These are phyloP conservation scores for Paramecium sonneborni DNA, from an alignment of 73 alveolate species.

Conservation along the genomic window DNA sequence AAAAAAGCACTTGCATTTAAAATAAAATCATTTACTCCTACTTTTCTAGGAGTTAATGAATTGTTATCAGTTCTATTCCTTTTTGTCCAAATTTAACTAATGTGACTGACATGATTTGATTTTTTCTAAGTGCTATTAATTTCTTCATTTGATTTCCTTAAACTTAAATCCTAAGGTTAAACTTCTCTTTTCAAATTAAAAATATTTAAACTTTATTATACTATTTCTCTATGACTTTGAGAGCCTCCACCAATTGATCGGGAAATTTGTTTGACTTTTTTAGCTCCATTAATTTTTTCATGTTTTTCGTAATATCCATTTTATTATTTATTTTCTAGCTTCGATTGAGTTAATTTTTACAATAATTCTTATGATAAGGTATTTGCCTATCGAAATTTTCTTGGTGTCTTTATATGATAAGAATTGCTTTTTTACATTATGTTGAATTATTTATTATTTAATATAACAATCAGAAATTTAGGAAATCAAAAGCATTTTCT, in stretches of 20 bases:
- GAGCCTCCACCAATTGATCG: not conserved
- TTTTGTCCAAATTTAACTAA: not conserved
- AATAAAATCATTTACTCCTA: not conserved
- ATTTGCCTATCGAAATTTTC: not conserved
- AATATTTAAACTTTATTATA: not conserved
- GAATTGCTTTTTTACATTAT: slow-evolving; percentile 5
- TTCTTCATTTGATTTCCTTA: not conserved
- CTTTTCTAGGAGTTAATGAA: not conserved
- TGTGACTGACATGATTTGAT: not conserved
- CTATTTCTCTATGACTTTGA: not conserved
- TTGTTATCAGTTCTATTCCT: not conserved
- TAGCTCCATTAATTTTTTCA: not conserved
- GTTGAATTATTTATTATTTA: not conserved
- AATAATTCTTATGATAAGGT: not conserved
- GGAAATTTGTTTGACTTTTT: not conserved
- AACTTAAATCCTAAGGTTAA: not conserved
- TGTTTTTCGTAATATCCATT: not conserved
- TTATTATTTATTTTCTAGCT: not conserved
- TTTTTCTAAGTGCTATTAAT: not conserved
- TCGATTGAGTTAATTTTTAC: not conserved
- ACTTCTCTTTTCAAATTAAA: not conserved
- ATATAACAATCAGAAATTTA: slow-evolving; percentile 14
- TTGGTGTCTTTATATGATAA: not conserved
- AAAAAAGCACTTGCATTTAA: not conserved
- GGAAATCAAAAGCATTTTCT: slow-evolving; percentile 1